Base-by-base conservation (phyloP, 352 stramenopile genomes). In the Thraustochytrium sp. region DNA sequence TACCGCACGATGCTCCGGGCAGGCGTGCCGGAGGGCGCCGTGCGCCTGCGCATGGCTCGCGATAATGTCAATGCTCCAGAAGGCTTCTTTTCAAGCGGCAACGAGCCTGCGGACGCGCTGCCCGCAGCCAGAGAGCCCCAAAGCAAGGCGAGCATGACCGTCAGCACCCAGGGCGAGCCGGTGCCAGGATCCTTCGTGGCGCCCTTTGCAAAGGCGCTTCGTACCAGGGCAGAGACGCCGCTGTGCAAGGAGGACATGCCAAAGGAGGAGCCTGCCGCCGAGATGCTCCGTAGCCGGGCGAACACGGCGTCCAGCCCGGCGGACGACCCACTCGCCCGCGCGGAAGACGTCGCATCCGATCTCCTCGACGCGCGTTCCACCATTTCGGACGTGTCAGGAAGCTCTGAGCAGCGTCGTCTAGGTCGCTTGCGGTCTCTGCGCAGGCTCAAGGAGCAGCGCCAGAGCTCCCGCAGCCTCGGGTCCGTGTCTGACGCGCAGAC, bases 1-100 rank as follows among this genome's bases (percentile, higher is more conserved):
- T 84, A 84, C 49, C 26, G 8, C 4, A 37, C 0, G 29, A 84
- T 84, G 75, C 63, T 59, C 23, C 85, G 84, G 38, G 61, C 61
- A 11, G 55, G 75, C 44, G 16, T 84, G 5, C 59, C 75, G 34
- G 75, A 84, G 23, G 75, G 54, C 61, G 75, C 61, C 23, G 29
- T 84, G 3, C 54, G 75, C 9, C 53, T 84, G 11, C 64, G 64
- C 29, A 83, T 84, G 56, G 34, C 56, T 13, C 54, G 75, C 9
- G 75, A 80, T 26, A 44, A 44, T 37, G 49, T 48, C 2, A 8
- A 80, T 3, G 18, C 38, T 11, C 68, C 68, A 5, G 1, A 23
- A 21, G 68, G 38, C 18, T 75, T 80, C 63, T 64, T 64, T 49
- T 11, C 2, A 40, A 65, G 13, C 29, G 55, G 26, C 34, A 2